A percentile compares a stretch with the other conserved stretches of the same genome.
phyloP scores from a whole-genome alignment of 352 stramenopile genomes.

The Pythium pyrilobum region DNA sequence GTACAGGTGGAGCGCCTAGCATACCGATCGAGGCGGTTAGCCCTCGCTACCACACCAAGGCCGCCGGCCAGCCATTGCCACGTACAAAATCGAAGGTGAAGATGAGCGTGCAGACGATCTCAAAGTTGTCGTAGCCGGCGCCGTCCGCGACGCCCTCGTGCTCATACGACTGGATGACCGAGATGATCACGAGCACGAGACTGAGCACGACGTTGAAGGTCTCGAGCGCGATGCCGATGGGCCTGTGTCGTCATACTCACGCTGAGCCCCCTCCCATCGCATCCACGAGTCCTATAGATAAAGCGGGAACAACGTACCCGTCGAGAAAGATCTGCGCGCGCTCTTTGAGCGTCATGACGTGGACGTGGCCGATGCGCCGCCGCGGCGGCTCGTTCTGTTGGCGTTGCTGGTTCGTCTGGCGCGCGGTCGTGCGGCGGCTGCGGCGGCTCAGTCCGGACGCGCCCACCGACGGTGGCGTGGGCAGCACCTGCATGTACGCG shows the following conservation, averaged over 20 bases:
- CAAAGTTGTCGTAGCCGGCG: constrained; percentile 26
- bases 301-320: constrained; percentile 25
- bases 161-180: constrained; percentile 41
- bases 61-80: not conserved
- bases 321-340: constrained; percentile 37
- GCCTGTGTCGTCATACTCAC: constrained; percentile 6
- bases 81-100: constrained; percentile 49
- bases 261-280: not conserved
- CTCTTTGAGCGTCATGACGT: constrained; percentile 40
- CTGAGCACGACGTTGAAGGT: constrained; percentile 41
- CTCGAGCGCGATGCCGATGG: constrained; percentile 29
- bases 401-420: not conserved
- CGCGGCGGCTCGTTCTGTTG: not conserved
- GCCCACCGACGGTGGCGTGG: not conserved
- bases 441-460: constrained; percentile 1
- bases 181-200: constrained; percentile 36
- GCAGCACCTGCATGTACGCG: constrained; percentile 8
- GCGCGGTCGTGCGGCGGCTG: constrained; percentile 1
- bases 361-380: constrained; percentile 31
- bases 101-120: constrained; percentile 30
- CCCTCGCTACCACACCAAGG: too few species aligned
- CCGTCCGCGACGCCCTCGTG: not conserved
- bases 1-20: constrained; percentile 33
- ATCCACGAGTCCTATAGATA: too few species aligned
- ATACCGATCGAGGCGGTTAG: not conserved